These are phyloP conservation scores for Spinacia oleracea DNA, from an alignment of 179 eudicot species.

Conservation along the genomic window DNA sequence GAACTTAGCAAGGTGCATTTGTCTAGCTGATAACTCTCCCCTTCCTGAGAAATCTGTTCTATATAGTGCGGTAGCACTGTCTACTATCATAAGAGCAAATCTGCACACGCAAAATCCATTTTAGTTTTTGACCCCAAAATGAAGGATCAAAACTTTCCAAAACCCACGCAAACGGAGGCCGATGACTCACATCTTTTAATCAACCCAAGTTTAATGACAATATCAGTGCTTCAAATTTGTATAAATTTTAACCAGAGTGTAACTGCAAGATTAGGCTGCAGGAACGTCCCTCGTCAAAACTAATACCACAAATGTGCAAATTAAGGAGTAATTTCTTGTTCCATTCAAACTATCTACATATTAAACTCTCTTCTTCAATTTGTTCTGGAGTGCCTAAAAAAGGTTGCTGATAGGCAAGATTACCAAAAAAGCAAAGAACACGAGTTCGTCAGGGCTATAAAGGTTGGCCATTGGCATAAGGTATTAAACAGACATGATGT, in stretches of 20 bases:
- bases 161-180: too few species aligned
- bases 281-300: background rate
- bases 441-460: background rate
- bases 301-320: background rate
- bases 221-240: background rate
- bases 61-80: conserved; percentile 98
- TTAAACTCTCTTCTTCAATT: background rate
- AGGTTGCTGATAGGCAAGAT: background rate
- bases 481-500: background rate
- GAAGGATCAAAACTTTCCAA: too few species aligned
- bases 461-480: background rate
- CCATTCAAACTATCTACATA: background rate
- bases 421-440: background rate
- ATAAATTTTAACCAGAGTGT: background rate
- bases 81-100: conserved; percentile 96
- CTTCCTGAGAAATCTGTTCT: conserved; percentile 97
- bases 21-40: conserved; percentile 94
- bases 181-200: background rate
- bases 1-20: conserved; percentile 98
- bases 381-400: background rate
- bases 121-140: background rate
- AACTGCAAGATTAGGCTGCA: background rate
- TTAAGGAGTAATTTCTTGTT: background rate
- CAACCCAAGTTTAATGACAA: background rate
- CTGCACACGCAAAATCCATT: conserved; percentile 34